phyloP scores from a whole-genome alignment of 2,329 filamentous ascomycete species.

The Colletotrichum limetticola region DNA sequence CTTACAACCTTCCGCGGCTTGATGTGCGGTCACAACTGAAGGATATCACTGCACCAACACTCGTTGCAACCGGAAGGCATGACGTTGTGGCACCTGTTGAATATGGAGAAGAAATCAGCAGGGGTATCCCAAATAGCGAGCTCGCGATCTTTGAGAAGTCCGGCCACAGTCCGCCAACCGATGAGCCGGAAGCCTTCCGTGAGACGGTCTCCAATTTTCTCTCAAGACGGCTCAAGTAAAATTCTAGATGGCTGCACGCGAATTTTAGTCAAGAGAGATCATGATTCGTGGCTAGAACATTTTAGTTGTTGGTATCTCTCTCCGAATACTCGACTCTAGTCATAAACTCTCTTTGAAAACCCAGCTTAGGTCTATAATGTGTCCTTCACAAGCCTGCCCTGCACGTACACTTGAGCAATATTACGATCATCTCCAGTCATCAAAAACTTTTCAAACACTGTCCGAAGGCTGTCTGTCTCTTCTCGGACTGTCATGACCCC shows the following conservation, averaged over 20 bases:
- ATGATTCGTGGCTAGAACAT: too few relatives aligned
- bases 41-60: slow-evolving; percentile 36
- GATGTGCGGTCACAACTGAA: slow-evolving; percentile 36
- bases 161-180: slow-evolving; percentile 37
- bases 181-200: slow-evolving; percentile 38
- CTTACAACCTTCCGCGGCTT: slow-evolving; percentile 37
- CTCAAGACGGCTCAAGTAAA: not conserved
- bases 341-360: not conserved
- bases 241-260: not conserved
- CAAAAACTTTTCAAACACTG: slow-evolving; percentile 70
- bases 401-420: slow-evolving; percentile 64
- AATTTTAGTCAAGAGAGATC: too few relatives aligned
- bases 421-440: slow-evolving; percentile 75
- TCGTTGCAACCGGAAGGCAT: slow-evolving; percentile 38
- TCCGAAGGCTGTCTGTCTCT: slow-evolving; percentile 55
- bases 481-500: slow-evolving; percentile 65
- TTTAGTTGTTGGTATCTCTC: too few relatives aligned
- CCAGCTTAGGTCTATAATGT: not conserved
- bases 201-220: slow-evolving; percentile 22
- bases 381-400: slow-evolving; percentile 46
- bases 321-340: too few relatives aligned
- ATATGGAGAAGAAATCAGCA: slow-evolving; percentile 37
- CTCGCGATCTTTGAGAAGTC: slow-evolving; percentile 39
- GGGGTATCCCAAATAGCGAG: slow-evolving; percentile 33
- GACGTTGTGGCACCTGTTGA: slow-evolving; percentile 37